Percentiles rank a stretch among this genome's conserved stretches.
phyloP scores from a whole-genome alignment of 805 yeast genomes.

The Cephaloascus albidus region DNA sequence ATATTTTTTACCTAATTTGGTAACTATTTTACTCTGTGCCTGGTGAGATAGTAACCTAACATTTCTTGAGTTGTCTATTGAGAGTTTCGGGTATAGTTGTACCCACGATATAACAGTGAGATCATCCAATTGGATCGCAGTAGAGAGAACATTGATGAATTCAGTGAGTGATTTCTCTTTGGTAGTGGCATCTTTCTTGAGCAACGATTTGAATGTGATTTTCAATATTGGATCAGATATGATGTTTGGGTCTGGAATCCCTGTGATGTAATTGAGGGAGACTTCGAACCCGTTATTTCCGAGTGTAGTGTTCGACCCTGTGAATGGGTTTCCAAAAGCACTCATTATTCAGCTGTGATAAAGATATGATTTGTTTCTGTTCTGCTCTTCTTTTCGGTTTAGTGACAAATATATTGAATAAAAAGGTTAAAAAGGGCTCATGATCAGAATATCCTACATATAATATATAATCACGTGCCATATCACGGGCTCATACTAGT shows the following conservation, averaged over 20 bases:
- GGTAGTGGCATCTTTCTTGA: constrained; percentile 78
- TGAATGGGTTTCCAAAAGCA: constrained; percentile 1
- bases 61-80: constrained; percentile 59
- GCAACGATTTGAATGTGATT: constrained; percentile 62
- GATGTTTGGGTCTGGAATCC: constrained; percentile 60
- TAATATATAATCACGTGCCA: no score
- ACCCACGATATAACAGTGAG: constrained; percentile 57
- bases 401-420: no score
- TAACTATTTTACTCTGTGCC: constrained; percentile 48
- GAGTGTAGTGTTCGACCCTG: constrained; percentile 3
- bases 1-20: constrained; percentile 41
- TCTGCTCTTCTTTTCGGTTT: no score
- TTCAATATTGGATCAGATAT: constrained; percentile 35
- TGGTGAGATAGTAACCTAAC: constrained; percentile 59
- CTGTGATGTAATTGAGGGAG: constrained; percentile 67
- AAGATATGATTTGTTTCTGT: no score
- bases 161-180: constrained; percentile 65
- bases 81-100: constrained; percentile 72
- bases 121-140: constrained; percentile 39
- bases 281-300: constrained; percentile 37
- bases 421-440: no score
- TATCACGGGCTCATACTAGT: no score
- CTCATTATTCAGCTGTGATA: background rate
- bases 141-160: constrained; percentile 26
- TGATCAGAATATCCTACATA: no score